Base-by-base conservation (phyloP, 768 basidiomycete species). In the Naganishia randhawae region DNA sequence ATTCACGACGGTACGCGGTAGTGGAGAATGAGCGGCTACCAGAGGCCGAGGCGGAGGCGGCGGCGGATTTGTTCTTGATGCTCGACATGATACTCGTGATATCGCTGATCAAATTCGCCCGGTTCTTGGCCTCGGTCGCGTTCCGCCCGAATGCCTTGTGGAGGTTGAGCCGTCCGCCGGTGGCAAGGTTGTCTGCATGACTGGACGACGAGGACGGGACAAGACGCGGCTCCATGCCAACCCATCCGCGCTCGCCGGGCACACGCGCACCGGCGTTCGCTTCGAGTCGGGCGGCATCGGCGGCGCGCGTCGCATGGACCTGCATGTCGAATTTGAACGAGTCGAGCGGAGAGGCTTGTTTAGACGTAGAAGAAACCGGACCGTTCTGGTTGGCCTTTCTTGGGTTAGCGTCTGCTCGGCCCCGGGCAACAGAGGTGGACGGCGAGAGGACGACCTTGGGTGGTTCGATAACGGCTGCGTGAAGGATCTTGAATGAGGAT, bases 381-480 rank as follows among this genome's bases (percentile, higher is more conserved):
- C 57, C 57, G 39, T 42, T 61, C 25, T 39, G 35, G 37, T 61
- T 61, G 13, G 57, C 57, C n/a, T 25, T 57, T 7, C 32, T 14
- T 19, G 66, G 66, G 27, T 27, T 19, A 14, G 51, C 29, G 17
- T 42, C 39, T 19, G 33, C 35, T 33, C 53, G 53, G 25, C 54
- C 52, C 25, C 45, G n/a, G n/a, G n/a, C 45, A 22, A 48, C 45
- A 13, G 55, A 51, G 13, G 69, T 37, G 17, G 52, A 33, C 2
- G 61, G 39, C 5, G 69, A 48, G 11, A 64, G 27, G 22, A 66
- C 54, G 16, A 69, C 69, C 27, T 35, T 55, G 22, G 69, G 69
- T 17, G 62, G 64, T 25, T 29, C 19, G 7, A 41, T 27, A 17
- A 69, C 29, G 27, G 27, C 33, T 14, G 69, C 69, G 14, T 32